A percentile compares a stretch with the other conserved stretches of the same genome.
Conservation (phyloP, 371 early-diverging fungal genomes). For the Encephalitozoon hellem region DNA sequence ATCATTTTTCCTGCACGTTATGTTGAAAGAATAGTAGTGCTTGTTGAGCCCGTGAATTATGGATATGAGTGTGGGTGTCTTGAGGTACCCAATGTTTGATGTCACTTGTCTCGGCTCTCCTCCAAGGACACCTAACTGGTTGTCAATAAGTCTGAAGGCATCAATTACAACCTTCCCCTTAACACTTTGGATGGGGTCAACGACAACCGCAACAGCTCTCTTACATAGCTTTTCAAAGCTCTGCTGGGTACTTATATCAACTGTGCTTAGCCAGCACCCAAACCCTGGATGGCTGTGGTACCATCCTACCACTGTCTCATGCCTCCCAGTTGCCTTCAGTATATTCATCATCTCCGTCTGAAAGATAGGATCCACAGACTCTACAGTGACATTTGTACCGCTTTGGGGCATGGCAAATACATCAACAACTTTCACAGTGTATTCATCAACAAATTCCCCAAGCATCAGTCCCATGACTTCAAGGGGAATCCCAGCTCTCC, state of each 20-base stretch:
- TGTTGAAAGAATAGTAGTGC: slow-evolving; percentile 96
- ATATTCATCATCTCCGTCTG: slow-evolving; percentile 99
- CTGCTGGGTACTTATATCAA: slow-evolving; percentile 95
- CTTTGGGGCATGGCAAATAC: slow-evolving; percentile 99
- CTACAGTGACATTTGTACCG: slow-evolving; percentile 97
- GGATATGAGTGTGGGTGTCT: slow-evolving; percentile 88
- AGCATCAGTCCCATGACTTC: slow-evolving; percentile 99
- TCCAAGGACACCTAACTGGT: slow-evolving; percentile 73
- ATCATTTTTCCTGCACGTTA: slow-evolving; percentile 94
- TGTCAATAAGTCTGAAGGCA: slow-evolving; percentile 92
- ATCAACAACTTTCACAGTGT: slow-evolving; percentile 95
- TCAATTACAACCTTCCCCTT: slow-evolving; percentile 99
- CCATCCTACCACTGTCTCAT: slow-evolving; percentile 99
- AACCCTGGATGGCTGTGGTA: slow-evolving; percentile 99
- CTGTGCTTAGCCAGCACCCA: slow-evolving; percentile 98
- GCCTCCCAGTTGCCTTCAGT: slow-evolving; percentile 92
- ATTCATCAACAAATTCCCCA: slow-evolving; percentile 98
- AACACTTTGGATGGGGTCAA: slow-evolving; percentile 98
- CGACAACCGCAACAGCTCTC: slow-evolving; percentile 95
- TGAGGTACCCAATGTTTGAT: slow-evolving; percentile 94
- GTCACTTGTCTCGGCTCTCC: slow-evolving; percentile 96
- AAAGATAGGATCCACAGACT: slow-evolving; percentile 97
- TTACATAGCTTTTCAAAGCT: slow-evolving; percentile 87
- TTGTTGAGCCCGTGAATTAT: slow-evolving; percentile 96
- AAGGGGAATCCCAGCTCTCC: slow-evolving; percentile 99